Base-by-base conservation (phyloP, 352 stramenopile species). In the Phytophthora hibernalis region DNA sequence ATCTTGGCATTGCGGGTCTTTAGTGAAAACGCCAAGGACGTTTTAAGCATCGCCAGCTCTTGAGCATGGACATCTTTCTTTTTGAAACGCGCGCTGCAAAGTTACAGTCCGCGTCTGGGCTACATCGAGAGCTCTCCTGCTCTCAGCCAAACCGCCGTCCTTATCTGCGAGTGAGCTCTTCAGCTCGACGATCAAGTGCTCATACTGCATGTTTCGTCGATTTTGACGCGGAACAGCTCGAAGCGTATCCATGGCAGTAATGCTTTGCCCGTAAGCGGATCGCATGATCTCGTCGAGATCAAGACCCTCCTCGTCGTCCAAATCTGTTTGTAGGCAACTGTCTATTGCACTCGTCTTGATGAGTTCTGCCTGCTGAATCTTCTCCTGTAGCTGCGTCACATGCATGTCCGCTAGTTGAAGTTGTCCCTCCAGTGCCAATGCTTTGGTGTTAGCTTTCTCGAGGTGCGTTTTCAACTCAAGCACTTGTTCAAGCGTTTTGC, bases 111-210 rank as follows among this genome's bases (percentile, higher is more conserved):
- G 67, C 7, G 69, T 16, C 35, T 89, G 82, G 1, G 68, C 59
- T 12, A 81, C 76, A 1, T 69, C 66, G 7, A 86, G 56, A 6
- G 72, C 61, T 26, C 31, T 52, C 22, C 80, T 68, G 8, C 78
- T 71, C 35, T 83, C 72, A 5, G 49, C 40, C 15, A 89, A 51
- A 3, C 69, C 75, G 28, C 56, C 66, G 9, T 86, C 67, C 24
- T 86, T 85, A 30, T 83, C 82, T 10, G 68, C 54, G 0, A 91
- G 48, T 2, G 80, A 68, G 18, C 59, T 82, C 72, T 91, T 91
- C 5, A 91, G 70, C 52, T 91, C 82, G 1, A 86, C 73, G 30
- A 91, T 89, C 15, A 91, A 66, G n/a, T 87, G 69, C 26, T 91
- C 82, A 56, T 91, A 89, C 51, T 88, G 82, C 21, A 59, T 61